Conservation (phyloP, 441 rosid genomes). For the Adansonia madagascariensis region DNA sequence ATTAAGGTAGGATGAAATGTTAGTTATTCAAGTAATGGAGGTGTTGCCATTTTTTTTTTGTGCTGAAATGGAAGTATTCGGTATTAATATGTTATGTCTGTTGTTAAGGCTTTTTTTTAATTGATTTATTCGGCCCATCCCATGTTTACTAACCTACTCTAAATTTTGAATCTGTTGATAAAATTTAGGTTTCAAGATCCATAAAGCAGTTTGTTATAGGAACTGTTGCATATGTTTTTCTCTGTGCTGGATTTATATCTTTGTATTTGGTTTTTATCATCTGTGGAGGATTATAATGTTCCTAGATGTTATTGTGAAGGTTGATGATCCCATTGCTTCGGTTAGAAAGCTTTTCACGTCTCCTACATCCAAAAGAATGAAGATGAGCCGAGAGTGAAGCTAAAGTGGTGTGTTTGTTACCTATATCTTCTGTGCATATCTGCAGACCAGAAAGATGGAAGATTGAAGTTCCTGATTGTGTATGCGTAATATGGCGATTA, state of each 20-base stretch:
- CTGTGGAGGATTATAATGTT: background rate
- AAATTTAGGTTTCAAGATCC: background rate
- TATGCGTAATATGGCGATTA: background rate
- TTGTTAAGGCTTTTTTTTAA: background rate
- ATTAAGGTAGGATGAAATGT: conserved; percentile 56
- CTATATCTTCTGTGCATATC: conserved; percentile 13
- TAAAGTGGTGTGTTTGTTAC: conserved; percentile 21
- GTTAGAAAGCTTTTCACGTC: conserved; percentile 77
- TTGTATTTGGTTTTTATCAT: background rate
- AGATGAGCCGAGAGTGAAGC: conserved; percentile 41
- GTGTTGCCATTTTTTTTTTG: background rate
- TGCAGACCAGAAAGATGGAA: background rate
- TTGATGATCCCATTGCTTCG: conserved; percentile 81
- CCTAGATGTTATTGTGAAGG: conserved; percentile 47
- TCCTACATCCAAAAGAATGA: conserved; percentile 58
- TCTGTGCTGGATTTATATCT: background rate
- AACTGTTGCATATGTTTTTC: background rate
- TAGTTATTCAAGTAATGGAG: background rate
- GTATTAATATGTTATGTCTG: background rate
- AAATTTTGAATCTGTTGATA: background rate
- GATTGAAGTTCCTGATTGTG: background rate
- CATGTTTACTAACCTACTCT: background rate
- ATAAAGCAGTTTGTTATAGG: background rate
- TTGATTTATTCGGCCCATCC: background rate
- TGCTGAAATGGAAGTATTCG: background rate